phyloP scores from a whole-genome alignment of 2,329 filamentous ascomycete species.

The Tolypocladium album region DNA sequence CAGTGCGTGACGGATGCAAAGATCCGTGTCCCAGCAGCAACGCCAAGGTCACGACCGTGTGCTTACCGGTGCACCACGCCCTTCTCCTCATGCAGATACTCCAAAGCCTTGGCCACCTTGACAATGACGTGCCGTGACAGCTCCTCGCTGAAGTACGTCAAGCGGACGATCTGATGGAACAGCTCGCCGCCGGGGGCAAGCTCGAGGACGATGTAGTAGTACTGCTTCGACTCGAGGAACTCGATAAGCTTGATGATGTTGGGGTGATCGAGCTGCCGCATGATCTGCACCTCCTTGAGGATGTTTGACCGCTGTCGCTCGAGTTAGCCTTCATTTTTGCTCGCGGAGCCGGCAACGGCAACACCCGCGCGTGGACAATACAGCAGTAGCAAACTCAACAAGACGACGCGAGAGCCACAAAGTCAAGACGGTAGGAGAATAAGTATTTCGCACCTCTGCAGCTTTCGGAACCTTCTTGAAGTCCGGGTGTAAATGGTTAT shows the following conservation, averaged over 20 bases:
- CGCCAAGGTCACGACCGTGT: slow-evolving; percentile 5
- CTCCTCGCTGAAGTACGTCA: slow-evolving; percentile 97
- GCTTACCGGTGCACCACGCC: slow-evolving; percentile 89
- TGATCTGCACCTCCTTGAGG: slow-evolving; percentile 96
- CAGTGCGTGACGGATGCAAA: background rate
- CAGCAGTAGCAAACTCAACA: slow-evolving; percentile 7
- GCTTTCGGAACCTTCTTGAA: slow-evolving; percentile 92
- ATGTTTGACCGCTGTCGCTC: slow-evolving; percentile 80
- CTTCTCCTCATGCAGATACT: slow-evolving; percentile 88
- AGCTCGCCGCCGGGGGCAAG: slow-evolving; percentile 90
- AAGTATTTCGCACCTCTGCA: slow-evolving; percentile 78
- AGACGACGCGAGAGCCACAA: slow-evolving; percentile 15
- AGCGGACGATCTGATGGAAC: slow-evolving; percentile 95
- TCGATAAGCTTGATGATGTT: slow-evolving; percentile 92
- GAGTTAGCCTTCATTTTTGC: slow-evolving; percentile 13
- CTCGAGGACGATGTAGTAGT: slow-evolving; percentile 96
- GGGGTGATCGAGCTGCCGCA: slow-evolving; percentile 91
- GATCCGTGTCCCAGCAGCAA: background rate
- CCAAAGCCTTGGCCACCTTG: slow-evolving; percentile 88
- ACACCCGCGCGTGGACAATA: background rate
- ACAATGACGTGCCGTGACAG: slow-evolving; percentile 88
- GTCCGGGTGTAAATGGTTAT: slow-evolving; percentile 88
- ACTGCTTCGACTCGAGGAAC: slow-evolving; percentile 86
- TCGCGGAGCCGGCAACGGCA: background rate
- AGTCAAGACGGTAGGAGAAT: slow-evolving; percentile 21